Evolutionary conservation across 345 rosid species (phyloP), one percentile per base, ranked within the genome.

Genomic region (Eucalyptus tenuipes): DNA sequence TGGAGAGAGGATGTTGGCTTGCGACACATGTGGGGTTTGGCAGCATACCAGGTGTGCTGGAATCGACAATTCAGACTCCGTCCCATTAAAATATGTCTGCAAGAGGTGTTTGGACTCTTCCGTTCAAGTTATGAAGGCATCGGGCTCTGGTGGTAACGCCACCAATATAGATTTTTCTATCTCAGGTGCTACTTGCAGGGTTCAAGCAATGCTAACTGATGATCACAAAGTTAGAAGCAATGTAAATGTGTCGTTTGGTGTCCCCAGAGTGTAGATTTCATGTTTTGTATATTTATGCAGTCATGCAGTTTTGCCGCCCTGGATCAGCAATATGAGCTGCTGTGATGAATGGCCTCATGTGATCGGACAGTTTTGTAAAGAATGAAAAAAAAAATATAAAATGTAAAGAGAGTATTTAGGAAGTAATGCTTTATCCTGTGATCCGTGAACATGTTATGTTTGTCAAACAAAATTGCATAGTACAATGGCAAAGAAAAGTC

Each of bases 21-120:
- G 98, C 90, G 97, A 96, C 88, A 49, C 22, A 37, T 96, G 96
- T 50, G 91, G 96, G 79, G 94, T 95, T 55, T 96, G 99, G 98
- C 95, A 93, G 89, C 98, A 95, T 84, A 95, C 96, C 16, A 91
- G 96, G 88, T 96, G 99, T 88, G 93, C 92, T 47, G 98, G 97
- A 87, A 95, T 95, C 59, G 93, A 92, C 49, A 94, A 91, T 79
- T 87, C 92, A 15, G 92, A 92, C 55, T 89, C 75, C 44, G 91
- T 95, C 44, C 94, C 95, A 42, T 64, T 90, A 40, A 93, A 91
- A 88, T 96, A 91, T 88, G 91, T 90, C 29, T 93, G 95, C 91
- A 88, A 31, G 71, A 92, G 89, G 89, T 95, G 96, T 82, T 5
- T 42, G 33, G n/a, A 42, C 68, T 49, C 52, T 2, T 13, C 85